Evolutionary conservation across 768 basidiomycete genomes (phyloP).

Genomic region (Suillus lakei): DNA sequence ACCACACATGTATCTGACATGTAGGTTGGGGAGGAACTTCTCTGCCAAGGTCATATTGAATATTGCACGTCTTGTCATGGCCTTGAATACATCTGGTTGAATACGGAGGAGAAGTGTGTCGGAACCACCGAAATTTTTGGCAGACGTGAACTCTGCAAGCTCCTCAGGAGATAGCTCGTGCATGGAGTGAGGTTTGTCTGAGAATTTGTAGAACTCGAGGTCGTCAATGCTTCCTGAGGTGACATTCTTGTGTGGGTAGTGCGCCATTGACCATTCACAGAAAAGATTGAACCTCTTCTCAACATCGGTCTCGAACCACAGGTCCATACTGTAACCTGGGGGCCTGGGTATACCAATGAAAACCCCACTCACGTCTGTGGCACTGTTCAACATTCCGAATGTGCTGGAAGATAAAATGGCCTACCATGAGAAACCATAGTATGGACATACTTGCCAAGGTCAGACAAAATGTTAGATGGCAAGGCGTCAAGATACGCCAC

Average conservation of each 20-base stretch:
- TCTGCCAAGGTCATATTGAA: conserved; percentile 11
- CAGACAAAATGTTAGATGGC: conserved; percentile 2
- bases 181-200: background rate
- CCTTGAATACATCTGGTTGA: background rate
- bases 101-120: background rate
- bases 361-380: background rate
- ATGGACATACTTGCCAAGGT: conserved; percentile 9
- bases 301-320: background rate
- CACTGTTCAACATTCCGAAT: background rate
- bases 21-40: conserved; percentile 8
- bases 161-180: conserved; percentile 7
- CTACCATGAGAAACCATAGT: conserved; percentile 14
- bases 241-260: conserved; percentile 4
- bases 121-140: conserved; percentile 4
- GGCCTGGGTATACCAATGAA: background rate
- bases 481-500: conserved; percentile 14
- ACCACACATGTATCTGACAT: conserved; percentile 10
- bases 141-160: conserved; percentile 5
- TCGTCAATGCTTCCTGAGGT: conserved; percentile 8
- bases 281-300: conserved; percentile 3
- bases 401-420: background rate
- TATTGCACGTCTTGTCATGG: conserved; percentile 9
- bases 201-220: conserved; percentile 4
- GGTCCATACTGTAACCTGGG: background rate
- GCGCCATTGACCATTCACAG: conserved; percentile 2